These are phyloP conservation scores for Aspergillus tanneri DNA, from an alignment of 2,329 filamentous ascomycete species.

Conservation along the genomic window DNA sequence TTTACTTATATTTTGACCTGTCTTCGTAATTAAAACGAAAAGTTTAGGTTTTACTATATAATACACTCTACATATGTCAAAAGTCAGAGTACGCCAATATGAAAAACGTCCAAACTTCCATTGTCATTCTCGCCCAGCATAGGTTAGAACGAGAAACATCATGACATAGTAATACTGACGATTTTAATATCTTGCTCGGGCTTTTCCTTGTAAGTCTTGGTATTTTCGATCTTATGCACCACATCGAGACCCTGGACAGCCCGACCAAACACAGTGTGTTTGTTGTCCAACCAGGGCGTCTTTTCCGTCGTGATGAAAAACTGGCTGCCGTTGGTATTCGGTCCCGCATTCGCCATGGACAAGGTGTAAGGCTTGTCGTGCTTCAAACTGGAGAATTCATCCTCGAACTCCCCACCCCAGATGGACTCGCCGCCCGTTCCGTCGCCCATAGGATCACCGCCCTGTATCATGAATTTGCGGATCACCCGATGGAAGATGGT, in stretches of 20 bases:
- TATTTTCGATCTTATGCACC: constrained; percentile 92
- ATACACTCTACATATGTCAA: too few species aligned
- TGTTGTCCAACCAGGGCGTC: constrained; percentile 92
- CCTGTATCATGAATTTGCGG: constrained; percentile 94
- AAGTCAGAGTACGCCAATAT: too few species aligned
- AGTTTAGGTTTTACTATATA: too few species aligned
- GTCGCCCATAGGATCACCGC: constrained; percentile 81
- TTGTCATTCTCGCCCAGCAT: not conserved
- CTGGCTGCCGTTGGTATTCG: constrained; percentile 91
- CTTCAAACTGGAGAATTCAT: constrained; percentile 86
- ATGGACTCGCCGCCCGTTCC: constrained; percentile 89
- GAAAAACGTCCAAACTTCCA: not conserved
- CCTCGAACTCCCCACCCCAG: constrained; percentile 88
- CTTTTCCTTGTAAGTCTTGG: constrained; percentile 83
- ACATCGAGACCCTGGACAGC: constrained; percentile 90
- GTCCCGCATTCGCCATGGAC: constrained; percentile 96
- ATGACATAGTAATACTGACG: constrained; percentile 66
- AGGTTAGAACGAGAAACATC: constrained; percentile 2
- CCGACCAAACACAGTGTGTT: constrained; percentile 93
- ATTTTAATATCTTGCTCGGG: constrained; percentile 98
- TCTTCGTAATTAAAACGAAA: not conserved
- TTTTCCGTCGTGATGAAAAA: constrained; percentile 99
- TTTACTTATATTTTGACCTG: not conserved
- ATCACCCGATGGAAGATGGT: constrained; percentile 98
- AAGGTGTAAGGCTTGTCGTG: constrained; percentile 96